Evolutionary conservation across 2,329 filamentous ascomycete species (phyloP).

Genomic region (Nothopassalora personata): DNA sequence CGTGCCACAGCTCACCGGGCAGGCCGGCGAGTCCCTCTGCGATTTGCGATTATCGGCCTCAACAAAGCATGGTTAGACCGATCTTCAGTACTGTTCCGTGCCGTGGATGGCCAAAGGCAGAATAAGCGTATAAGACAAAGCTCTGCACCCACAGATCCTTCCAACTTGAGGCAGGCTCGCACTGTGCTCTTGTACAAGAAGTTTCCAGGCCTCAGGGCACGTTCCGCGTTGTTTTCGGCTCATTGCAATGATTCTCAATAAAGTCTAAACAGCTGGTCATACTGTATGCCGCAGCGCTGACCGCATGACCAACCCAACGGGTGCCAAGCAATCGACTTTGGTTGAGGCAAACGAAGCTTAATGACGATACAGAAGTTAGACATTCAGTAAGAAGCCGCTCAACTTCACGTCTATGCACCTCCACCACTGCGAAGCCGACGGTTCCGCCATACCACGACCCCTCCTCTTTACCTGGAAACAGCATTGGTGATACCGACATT

Average conservation of each 20-base stretch:
- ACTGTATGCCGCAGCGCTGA: background rate
- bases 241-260: background rate
- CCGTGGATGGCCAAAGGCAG: too few relatives aligned
- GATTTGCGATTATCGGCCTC: too few relatives aligned
- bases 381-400: background rate
- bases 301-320: background rate
- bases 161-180: background rate
- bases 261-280: background rate
- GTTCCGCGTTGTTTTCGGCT: background rate
- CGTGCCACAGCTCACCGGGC: background rate
- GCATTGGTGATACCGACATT: background rate
- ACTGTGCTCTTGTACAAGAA: background rate
- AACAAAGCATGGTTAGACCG: too few relatives aligned
- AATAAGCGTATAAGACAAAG: too few relatives aligned
- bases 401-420: background rate
- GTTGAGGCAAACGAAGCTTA: background rate
- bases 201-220: too few relatives aligned
- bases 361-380: background rate
- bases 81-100: too few relatives aligned
- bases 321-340: background rate
- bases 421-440: background rate
- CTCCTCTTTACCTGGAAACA: background rate
- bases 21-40: too few relatives aligned
- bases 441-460: background rate
- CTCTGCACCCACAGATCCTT: too few relatives aligned